phyloP scores from a whole-genome alignment of 2,329 filamentous ascomycete species.

The Stagonosporopsis cucurbitacearum region DNA sequence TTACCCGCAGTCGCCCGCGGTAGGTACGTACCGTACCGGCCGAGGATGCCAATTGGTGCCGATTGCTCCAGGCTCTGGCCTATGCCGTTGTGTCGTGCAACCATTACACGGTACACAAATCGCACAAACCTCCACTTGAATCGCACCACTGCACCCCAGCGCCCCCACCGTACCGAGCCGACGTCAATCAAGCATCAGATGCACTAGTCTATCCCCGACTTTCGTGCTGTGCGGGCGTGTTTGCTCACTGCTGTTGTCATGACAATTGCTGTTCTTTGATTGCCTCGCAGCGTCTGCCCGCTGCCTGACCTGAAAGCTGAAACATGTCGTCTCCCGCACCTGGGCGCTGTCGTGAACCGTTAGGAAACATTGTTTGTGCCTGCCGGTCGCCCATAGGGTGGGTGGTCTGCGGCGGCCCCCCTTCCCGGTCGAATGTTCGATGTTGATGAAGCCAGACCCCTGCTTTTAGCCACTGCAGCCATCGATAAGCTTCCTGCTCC shows the following conservation, averaged over 20 bases:
- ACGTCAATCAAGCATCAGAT: slow-evolving; percentile 3
- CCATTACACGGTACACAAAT: slow-evolving; percentile 9
- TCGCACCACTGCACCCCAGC: slow-evolving; percentile 1
- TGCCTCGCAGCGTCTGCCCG: slow-evolving; percentile 3
- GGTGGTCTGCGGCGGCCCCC: slow-evolving; percentile 5
- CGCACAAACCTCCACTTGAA: not conserved
- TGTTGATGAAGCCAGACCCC: slow-evolving; percentile 5
- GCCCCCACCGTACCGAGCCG: slow-evolving; percentile 9
- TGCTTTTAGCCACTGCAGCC: not conserved
- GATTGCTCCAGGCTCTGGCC: not conserved
- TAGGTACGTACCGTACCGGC: no score
- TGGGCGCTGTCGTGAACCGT: slow-evolving; percentile 19
- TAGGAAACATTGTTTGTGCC: slow-evolving; percentile 19
- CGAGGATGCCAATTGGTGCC: not conserved
- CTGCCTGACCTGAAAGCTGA: no score
- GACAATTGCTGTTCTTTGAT: slow-evolving; percentile 4
- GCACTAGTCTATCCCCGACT: not conserved
- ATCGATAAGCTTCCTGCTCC: not conserved
- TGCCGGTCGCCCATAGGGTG: slow-evolving; percentile 4
- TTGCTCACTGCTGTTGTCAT: slow-evolving; percentile 14
- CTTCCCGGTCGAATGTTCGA: slow-evolving; percentile 10
- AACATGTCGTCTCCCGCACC: slow-evolving; percentile 10
- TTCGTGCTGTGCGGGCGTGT: slow-evolving; percentile 1
- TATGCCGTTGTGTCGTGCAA: slow-evolving; percentile 2
- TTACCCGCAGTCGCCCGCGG: slow-evolving; percentile 1